Base-by-base conservation (phyloP, 1,139 yeast species). In the Yamadazyma buinensis region DNA sequence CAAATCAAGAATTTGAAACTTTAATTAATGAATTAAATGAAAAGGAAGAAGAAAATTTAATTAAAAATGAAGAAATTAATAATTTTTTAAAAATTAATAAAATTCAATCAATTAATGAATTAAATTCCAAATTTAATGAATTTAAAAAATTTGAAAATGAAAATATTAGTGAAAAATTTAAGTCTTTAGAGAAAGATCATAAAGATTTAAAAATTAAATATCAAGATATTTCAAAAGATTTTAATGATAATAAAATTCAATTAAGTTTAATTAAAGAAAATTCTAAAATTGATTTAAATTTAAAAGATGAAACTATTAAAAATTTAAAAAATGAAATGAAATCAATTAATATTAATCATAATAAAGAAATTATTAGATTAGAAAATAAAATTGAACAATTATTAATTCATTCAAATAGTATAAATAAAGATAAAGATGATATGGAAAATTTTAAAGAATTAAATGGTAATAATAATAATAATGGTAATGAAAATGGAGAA, bases 361-460 rank as follows among this genome's bases (percentile, higher is more conserved):
- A 57, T 9, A 50, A 53, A 12, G 86, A 80, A 45, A 61, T 77
- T 11, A 51, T 64, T 19, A 56, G 80, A 26, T 53, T 76, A 32
- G 81, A 76, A 48, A 57, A 56, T 30, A 74, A 72, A 39, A 56
- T 76, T 38, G 81, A 76, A 45, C 39, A 48, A 5, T 52, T 73
- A 26, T 49, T 71, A 17, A 39, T 53, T 26, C 42, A 23, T 33
- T 39, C 36, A 30, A 49, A 38, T 34, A 28, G 33, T 32, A 41
- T 34, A 19, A 34, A 15, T 15, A 22, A 22, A 22, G 11, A 5
- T 22, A 22, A 22, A 10, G 13, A 23, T 23, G n/a, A 23, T 23
- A 14, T n/a, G 11, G 14, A 23, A 4, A 33, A 26, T 24, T 14
- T 35, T 32, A 50, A 35, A 32, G 42, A 39, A 24, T 25, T 19